These are phyloP conservation scores for Pichia manshurica DNA, from an alignment of 805 yeast genomes.

Conservation along the genomic window DNA sequence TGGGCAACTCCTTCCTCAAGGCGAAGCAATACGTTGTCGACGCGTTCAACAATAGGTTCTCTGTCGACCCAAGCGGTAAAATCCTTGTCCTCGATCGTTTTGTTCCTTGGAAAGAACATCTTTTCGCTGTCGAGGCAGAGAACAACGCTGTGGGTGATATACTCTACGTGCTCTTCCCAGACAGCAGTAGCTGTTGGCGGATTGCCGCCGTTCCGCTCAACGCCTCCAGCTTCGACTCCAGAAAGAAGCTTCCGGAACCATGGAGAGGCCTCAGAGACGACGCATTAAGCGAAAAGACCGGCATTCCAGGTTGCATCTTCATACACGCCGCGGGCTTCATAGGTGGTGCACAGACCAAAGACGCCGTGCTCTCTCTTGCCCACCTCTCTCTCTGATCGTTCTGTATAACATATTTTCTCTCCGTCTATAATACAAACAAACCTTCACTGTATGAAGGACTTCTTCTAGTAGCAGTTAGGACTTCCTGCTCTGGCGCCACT, in stretches of 20 bases:
- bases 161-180: constrained; percentile 74
- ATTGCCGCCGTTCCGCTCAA: constrained; percentile 87
- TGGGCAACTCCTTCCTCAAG: constrained; percentile 87
- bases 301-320: constrained; percentile 84
- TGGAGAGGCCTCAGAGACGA: constrained; percentile 97
- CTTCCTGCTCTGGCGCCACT: no score
- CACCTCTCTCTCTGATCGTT: constrained; percentile 21
- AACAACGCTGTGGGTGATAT: constrained; percentile 37
- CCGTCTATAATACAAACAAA: no score
- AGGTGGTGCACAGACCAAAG: constrained; percentile 83
- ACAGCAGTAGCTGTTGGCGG: constrained; percentile 68
- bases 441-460: no score
- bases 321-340: constrained; percentile 97
- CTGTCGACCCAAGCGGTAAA: constrained; percentile 64
- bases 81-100: constrained; percentile 68
- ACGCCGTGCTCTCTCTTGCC: constrained; percentile 75
- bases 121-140: constrained; percentile 7
- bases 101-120: constrained; percentile 80
- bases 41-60: constrained; percentile 59
- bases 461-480: no score
- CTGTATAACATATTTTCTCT: no score
- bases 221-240: constrained; percentile 71
- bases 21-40: constrained; percentile 70
- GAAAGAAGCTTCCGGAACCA: constrained; percentile 81
- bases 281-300: constrained; percentile 62